phyloP scores from a whole-genome alignment of 2,329 filamentous ascomycete species.

The Claviceps spartinae region DNA sequence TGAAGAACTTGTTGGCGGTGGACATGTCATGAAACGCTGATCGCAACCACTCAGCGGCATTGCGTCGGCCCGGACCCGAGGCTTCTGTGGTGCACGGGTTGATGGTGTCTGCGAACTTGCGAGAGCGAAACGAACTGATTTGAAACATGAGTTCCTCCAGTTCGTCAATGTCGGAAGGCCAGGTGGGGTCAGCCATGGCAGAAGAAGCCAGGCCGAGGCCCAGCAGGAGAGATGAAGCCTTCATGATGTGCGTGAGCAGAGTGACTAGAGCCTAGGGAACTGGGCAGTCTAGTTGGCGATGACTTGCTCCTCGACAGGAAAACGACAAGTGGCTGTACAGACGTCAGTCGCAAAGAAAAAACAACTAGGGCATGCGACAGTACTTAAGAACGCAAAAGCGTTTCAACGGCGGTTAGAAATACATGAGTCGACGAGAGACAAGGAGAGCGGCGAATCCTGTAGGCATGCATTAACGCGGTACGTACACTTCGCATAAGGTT shows the following conservation, averaged over 20 bases:
- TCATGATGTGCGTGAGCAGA: constrained; percentile 8
- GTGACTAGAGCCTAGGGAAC: not conserved
- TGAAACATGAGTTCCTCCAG: constrained; percentile 52
- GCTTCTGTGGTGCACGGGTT: constrained; percentile 42
- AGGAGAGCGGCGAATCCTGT: not conserved
- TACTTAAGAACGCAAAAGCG: not conserved
- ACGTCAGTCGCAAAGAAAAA: not conserved
- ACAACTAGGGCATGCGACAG: not conserved
- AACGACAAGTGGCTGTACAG: not conserved
- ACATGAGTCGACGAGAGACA: not conserved
- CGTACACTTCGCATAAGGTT: not conserved
- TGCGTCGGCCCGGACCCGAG: constrained; percentile 39
- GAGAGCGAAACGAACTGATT: constrained; percentile 37
- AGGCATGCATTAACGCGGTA: not conserved
- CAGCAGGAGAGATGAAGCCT: constrained; percentile 14
- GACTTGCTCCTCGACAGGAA: not conserved
- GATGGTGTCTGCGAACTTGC: constrained; percentile 42
- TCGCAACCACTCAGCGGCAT: constrained; percentile 48
- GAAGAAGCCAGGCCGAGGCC: constrained; percentile 22
- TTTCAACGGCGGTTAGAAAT: not conserved
- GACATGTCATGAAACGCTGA: constrained; percentile 50
- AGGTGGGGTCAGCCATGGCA: constrained; percentile 37
- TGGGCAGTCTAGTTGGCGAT: not conserved
- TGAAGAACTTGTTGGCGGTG: constrained; percentile 33
- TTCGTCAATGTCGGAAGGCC: constrained; percentile 46